Percentiles rank a stretch among this genome's conserved stretches.
phyloP scores from a whole-genome alignment of 441 rosid species.

The Populus tomentosa region DNA sequence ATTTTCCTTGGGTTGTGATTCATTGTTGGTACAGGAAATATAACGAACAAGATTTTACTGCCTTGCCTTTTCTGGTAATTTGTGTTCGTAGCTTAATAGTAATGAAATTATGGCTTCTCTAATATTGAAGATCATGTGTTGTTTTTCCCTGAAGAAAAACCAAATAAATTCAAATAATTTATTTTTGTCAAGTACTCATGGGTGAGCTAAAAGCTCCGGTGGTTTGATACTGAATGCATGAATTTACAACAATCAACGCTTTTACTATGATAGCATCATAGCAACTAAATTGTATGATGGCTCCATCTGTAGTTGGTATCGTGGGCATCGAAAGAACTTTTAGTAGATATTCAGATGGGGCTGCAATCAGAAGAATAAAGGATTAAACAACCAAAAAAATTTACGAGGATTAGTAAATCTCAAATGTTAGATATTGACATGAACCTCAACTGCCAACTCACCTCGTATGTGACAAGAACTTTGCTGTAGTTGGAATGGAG shows the following conservation, averaged over 20 bases:
- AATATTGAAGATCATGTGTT: background rate
- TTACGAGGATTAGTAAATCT: background rate
- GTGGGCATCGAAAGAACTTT: background rate
- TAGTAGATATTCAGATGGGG: constrained; percentile 41
- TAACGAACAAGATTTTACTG: background rate
- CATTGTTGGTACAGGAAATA: background rate
- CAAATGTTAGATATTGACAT: background rate
- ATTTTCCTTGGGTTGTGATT: background rate
- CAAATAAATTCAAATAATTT: background rate
- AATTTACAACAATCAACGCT: background rate
- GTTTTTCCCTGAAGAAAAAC: background rate
- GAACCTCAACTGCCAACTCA: background rate
- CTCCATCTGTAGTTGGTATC: background rate
- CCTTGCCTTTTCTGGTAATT: background rate
- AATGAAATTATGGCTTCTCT: background rate
- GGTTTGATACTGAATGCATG: background rate
- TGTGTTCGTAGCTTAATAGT: background rate
- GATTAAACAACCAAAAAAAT: background rate
- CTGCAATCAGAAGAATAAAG: constrained; percentile 26
- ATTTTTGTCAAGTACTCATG: background rate
- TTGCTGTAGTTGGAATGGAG: constrained; percentile 24
- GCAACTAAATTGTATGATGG: background rate
- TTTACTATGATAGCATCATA: background rate
- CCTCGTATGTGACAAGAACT: constrained; percentile 36
- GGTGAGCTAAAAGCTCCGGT: background rate